Percentiles rank a stretch among this genome's conserved stretches.
Evolutionary conservation across 2,329 filamentous ascomycete genomes (phyloP).

Genomic region (Pochonia chlamydosporia): DNA sequence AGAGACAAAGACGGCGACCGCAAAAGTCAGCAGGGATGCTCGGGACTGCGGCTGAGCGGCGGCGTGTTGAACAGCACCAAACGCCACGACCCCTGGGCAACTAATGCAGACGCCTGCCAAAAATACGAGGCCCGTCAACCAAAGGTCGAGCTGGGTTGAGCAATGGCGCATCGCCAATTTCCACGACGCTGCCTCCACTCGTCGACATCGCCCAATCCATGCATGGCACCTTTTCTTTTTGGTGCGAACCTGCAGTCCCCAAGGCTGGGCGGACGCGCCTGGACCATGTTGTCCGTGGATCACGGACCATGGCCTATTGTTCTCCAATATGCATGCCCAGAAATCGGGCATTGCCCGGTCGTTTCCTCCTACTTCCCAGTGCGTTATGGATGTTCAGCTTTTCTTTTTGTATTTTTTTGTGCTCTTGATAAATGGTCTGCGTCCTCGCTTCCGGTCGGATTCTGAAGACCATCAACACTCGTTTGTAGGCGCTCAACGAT

Average conservation of each 20-base stretch:
- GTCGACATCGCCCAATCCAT: background rate
- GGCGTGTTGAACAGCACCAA: background rate
- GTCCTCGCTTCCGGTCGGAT: background rate
- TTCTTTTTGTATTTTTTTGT: background rate
- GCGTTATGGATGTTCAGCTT: background rate
- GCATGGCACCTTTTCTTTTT: background rate
- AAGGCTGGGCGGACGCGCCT: background rate
- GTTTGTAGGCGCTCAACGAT: background rate
- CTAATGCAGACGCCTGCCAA: conserved; percentile 7
- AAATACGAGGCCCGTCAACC: conserved; percentile 12
- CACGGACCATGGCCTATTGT: conserved; percentile 1
- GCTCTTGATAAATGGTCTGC: background rate
- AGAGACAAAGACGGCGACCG: background rate
- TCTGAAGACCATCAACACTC: background rate
- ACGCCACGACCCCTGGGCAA: conserved; percentile 1
- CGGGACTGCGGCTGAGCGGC: conserved; percentile 7
- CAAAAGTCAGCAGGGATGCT: background rate
- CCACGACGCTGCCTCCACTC: conserved; percentile 4
- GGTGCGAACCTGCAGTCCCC: background rate
- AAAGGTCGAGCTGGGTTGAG: background rate
- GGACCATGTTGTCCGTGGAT: background rate
- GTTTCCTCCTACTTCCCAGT: background rate
- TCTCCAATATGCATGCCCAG: background rate
- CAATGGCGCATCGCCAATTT: background rate
- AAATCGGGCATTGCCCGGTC: background rate